Evolutionary conservation across 352 stramenopile genomes (phyloP).

Genomic region (Pythium dissimile): DNA sequence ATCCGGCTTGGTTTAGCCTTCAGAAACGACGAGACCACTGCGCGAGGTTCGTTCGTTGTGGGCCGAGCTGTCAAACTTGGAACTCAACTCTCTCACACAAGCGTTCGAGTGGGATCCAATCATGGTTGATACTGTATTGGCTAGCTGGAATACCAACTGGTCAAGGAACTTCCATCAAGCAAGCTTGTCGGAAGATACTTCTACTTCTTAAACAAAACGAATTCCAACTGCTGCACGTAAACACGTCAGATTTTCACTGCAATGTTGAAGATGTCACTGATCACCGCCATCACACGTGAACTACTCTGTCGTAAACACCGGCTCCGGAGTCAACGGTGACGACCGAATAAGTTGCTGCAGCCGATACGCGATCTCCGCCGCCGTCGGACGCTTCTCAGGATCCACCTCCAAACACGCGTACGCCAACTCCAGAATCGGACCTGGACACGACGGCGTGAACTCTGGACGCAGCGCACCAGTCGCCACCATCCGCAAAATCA

Average conservation of each 20-base stretch:
- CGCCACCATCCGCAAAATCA: slow-evolving; percentile 14
- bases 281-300: too few relatives aligned
- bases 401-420: slow-evolving; percentile 18
- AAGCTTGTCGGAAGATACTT: too few relatives aligned
- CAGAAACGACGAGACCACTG: slow-evolving; percentile 56
- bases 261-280: too few relatives aligned
- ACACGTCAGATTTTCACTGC: too few relatives aligned
- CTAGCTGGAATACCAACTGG: too few relatives aligned
- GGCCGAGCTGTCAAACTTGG: slow-evolving; percentile 50
- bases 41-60: slow-evolving; percentile 76
- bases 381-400: slow-evolving; percentile 20
- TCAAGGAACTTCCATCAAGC: too few relatives aligned
- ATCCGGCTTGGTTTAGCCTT: slow-evolving; percentile 70
- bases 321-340: slow-evolving; percentile 3
- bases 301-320: neutral
- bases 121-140: too few relatives aligned
- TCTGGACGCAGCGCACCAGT: slow-evolving; percentile 8
- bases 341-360: slow-evolving; percentile 16
- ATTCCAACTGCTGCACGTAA: too few relatives aligned
- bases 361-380: slow-evolving; percentile 12
- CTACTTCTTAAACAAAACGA: too few relatives aligned
- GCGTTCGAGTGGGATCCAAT: too few relatives aligned
- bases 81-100: neutral
- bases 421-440: slow-evolving; percentile 13
- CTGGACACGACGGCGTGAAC: slow-evolving; percentile 17